These are phyloP conservation scores for Arxiozyma heterogenica DNA, from an alignment of 1,139 yeast genomes.

Conservation along the genomic window DNA sequence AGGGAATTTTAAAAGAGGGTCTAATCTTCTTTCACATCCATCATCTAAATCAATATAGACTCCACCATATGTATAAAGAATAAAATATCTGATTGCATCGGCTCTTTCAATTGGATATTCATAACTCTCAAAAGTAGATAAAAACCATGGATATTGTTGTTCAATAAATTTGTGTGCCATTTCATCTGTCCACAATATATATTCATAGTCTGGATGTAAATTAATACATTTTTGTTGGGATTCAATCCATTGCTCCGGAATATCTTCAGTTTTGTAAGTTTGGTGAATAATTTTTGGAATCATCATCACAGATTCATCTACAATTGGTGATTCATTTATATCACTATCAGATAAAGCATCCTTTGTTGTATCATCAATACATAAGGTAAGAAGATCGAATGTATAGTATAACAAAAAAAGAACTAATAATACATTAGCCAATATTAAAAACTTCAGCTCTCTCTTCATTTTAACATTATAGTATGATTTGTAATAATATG, in stretches of 20 bases:
- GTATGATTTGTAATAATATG: no score
- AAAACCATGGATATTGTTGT: slow-evolving; percentile 78
- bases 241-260: slow-evolving; percentile 72
- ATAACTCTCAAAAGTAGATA: slow-evolving; percentile 67
- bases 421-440: slow-evolving; percentile 50
- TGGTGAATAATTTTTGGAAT: slow-evolving; percentile 91
- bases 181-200: slow-evolving; percentile 84
- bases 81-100: slow-evolving; percentile 83
- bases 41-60: slow-evolving; percentile 85
- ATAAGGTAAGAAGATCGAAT: slow-evolving; percentile 65
- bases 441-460: slow-evolving; percentile 52
- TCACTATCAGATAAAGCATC: slow-evolving; percentile 58
- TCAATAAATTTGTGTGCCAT: slow-evolving; percentile 70
- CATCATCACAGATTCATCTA: slow-evolving; percentile 13
- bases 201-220: slow-evolving; percentile 78
- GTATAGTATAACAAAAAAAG: slow-evolving; percentile 54
- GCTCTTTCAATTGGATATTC: slow-evolving; percentile 81
- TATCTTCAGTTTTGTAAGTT: slow-evolving; percentile 68
- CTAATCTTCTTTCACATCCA: slow-evolving; percentile 71
- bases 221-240: slow-evolving; percentile 73
- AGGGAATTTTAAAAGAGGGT: slow-evolving; percentile 70
- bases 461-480: slow-evolving; percentile 31
- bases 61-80: slow-evolving; percentile 76
- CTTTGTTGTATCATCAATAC: slow-evolving; percentile 60
- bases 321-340: slow-evolving; percentile 40